Evolutionary conservation across 371 early-diverging fungal species (phyloP).

Genomic region (Paraphysoderma sedebokerense): DNA sequence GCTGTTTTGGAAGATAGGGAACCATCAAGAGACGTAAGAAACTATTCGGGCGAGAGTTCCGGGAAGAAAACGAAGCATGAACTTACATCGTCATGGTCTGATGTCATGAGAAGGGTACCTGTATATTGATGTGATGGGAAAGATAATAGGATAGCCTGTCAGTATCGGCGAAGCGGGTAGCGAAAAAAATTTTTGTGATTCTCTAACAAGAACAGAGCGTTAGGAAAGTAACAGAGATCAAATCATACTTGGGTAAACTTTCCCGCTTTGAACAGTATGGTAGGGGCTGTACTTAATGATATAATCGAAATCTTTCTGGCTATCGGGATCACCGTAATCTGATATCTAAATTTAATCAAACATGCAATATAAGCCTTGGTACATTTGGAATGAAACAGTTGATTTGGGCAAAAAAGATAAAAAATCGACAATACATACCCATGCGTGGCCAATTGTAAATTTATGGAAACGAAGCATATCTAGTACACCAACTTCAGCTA

Average conservation of each 20-base stretch:
- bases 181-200: no score
- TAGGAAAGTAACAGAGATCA: no score
- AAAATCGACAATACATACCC: no score
- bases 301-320: conserved; percentile 18
- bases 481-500: conserved; percentile 29
- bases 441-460: conserved; percentile 41
- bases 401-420: no score
- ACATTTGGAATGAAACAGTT: no score
- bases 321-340: conserved; percentile 32
- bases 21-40: not conserved
- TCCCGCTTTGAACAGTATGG: conserved; percentile 29
- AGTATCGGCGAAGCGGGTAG: conserved; percentile 4
- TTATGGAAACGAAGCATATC: conserved; percentile 40
- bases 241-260: no score
- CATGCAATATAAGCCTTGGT: no score
- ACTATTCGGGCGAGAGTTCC: conserved; percentile 7
- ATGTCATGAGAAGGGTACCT: conserved; percentile 18
- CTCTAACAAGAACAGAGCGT: no score
- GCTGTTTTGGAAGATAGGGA: no score
- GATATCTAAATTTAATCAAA: no score
- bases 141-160: not conserved
- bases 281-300: conserved; percentile 36
- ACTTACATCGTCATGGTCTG: conserved; percentile 30
- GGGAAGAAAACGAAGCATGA: conserved; percentile 15
- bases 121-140: conserved; percentile 8